Evolutionary conservation across 2,329 filamentous ascomycete species (phyloP), one percentile per base, ranked within the genome.

Genomic region (Epichloe hybrida): DNA sequence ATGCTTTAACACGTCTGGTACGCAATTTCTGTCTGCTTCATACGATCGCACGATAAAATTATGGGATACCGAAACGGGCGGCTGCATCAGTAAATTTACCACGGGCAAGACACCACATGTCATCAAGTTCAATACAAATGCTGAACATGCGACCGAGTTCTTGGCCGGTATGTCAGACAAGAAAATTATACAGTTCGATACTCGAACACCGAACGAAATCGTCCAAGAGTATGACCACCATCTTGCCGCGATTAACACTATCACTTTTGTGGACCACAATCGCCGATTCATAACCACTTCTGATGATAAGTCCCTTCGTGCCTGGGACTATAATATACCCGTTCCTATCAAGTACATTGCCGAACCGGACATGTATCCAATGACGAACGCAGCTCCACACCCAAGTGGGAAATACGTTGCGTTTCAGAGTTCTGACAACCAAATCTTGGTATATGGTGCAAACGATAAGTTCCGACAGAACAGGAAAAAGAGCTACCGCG

Each of bases 141-240:
- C 77, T 0, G 82, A 86, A 50, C 81, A 84, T 57, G 80, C 83
- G 8, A 85, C 93, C 64, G 91, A 97, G 66, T 98, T 98, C 68
- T 70, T 98, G 51, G 90, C 89, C 1, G 93, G 93, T 61, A 94
- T 97, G 88, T 93, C 88, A 38, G 91, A 98, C 69, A 98, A 98
- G 75, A 96, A 96, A 74, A 98, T 98, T 59, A 78, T 98, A 41
- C 93, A 98, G 64, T 98, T 94, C 68, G 93, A 98, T 67, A 90
- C 83, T 2, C 80, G 94, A 31, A 82, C 83, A 6, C 70, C 74
- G 54, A 81, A 80, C 57, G 82, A 94, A 60, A 77, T 93, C 52
- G 86, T 95, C 12, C 94, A 98, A 64, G 93, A 97, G 72, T 98
- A 98, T 70, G 91, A 98, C 64, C 93, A 98, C 67, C 93, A 98